Percentiles rank a stretch among this genome's conserved stretches.
phyloP scores from a whole-genome alignment of 768 basidiomycete genomes.

The Pilatotrama ljubarskyi region DNA sequence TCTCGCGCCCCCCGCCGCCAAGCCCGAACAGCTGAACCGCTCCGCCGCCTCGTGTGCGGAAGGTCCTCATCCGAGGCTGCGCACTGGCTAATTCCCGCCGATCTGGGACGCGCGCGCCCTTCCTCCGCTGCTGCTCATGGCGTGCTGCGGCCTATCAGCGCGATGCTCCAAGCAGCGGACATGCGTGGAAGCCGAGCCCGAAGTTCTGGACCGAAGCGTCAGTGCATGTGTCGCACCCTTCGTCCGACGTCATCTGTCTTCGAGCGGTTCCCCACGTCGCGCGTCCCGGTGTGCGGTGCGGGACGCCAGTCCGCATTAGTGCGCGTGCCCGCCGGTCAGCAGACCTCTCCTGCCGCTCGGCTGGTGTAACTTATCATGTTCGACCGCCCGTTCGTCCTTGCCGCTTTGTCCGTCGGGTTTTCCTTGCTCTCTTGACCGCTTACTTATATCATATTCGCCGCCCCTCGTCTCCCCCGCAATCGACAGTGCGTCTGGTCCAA shows the following conservation, averaged over 20 bases:
- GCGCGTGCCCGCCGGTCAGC: constrained; percentile 17
- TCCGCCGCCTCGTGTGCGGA: not conserved
- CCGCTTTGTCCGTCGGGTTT: not conserved
- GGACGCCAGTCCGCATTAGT: constrained; percentile 6
- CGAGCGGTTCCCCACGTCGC: constrained; percentile 13
- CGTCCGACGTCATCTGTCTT: constrained; percentile 14
- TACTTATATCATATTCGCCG: not conserved
- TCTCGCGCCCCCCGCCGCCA: constrained; percentile 33
- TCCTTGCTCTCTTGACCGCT: not conserved
- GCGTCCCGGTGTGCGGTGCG: constrained; percentile 3
- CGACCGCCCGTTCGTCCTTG: not conserved
- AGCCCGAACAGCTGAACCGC: constrained; percentile 21
- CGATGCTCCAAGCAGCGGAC: constrained; percentile 6
- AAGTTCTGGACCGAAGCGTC: not conserved
- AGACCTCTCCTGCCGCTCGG: not conserved
- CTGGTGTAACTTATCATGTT: constrained; percentile 16
- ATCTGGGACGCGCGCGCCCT: not conserved
- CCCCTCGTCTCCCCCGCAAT: not conserved
- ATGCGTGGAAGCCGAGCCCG: not conserved
- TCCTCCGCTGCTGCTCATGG: constrained; percentile 1
- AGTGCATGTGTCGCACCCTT: not conserved
- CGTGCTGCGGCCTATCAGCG: not conserved
- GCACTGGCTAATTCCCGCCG: not conserved
- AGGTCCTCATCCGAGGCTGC: not conserved
- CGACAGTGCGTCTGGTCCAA: not conserved